Conservation (phyloP, 495 filamentous ascomycete genomes). For the Paragyromitra xinjiangensis region DNA sequence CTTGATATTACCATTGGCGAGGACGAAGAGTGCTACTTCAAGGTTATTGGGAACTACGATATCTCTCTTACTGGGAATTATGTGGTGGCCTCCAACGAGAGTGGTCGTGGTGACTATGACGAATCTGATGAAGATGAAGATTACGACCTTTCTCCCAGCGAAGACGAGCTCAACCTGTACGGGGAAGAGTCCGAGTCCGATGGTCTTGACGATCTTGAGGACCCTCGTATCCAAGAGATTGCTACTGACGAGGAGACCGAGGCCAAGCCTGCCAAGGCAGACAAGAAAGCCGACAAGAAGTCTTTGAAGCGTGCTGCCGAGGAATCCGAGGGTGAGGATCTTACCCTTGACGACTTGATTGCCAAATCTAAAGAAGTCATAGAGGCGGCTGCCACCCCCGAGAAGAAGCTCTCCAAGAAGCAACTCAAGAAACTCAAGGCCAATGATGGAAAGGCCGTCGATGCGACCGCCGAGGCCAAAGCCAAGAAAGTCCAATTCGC, state of each 20-base stretch:
- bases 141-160: conserved; percentile 83
- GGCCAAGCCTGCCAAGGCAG: conserved; percentile 74
- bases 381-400: conserved; percentile 57
- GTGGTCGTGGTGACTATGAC: conserved; percentile 68
- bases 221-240: conserved; percentile 84
- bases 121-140: conserved; percentile 74
- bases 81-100: conserved; percentile 69
- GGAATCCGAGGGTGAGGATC: conserved; percentile 50
- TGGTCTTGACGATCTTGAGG: conserved; percentile 80
- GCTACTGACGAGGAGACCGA: conserved; percentile 81
- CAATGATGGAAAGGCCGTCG: conserved; percentile 86
- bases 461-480: conserved; percentile 63
- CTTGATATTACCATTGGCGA: conserved; percentile 89
- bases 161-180: conserved; percentile 73
- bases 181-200: conserved; percentile 80
- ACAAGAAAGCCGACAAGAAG: conserved; percentile 68
- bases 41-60: conserved; percentile 85
- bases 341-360: conserved; percentile 50
- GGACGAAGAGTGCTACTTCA: conserved; percentile 88
- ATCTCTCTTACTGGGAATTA: conserved; percentile 97
- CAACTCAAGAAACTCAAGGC: conserved; percentile 99
- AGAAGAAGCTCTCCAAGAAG: conserved; percentile 87
- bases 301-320: conserved; percentile 63
- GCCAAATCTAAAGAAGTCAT: conserved; percentile 43
- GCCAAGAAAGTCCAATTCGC: conserved; percentile 99